Percentiles rank a stretch among this genome's conserved stretches.
phyloP scores from a whole-genome alignment of 495 filamentous ascomycete genomes.

The Aspergillus asperescens region DNA sequence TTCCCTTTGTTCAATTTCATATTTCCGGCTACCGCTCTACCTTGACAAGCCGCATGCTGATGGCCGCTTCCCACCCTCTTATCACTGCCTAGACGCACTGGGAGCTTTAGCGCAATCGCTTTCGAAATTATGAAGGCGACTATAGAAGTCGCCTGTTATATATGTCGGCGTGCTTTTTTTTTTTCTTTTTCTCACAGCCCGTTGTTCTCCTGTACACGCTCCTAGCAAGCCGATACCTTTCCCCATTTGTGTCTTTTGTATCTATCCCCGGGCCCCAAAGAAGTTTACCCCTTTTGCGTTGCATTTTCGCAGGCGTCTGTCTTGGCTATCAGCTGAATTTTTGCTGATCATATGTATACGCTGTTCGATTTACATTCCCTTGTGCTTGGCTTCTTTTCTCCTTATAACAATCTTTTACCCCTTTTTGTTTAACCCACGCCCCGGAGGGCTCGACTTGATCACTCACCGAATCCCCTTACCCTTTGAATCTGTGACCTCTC shows the following conservation, averaged over 20 bases:
- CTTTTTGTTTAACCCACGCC: conserved; percentile 15
- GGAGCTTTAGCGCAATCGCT: neutral
- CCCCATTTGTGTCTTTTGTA: conserved; percentile 27
- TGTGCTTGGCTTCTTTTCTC: conserved; percentile 22
- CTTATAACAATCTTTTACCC: conserved; percentile 23
- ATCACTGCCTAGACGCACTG: conserved; percentile 6
- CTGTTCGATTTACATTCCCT: conserved; percentile 28
- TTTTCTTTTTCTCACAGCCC: conserved; percentile 10
- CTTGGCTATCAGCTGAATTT: conserved; percentile 38
- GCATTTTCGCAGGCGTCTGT: conserved; percentile 48
- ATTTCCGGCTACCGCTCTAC: neutral
- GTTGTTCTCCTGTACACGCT: conserved; percentile 26
- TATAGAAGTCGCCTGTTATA: conserved; percentile 1
- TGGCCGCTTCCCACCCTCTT: neutral
- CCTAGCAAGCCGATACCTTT: conserved; percentile 38
- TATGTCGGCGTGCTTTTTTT: conserved; percentile 11
- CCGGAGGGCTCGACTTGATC: conserved; percentile 20
- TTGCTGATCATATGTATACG: conserved; percentile 36
- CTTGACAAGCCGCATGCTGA: neutral
- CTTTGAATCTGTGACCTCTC: conserved; percentile 12
- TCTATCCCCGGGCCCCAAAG: conserved; percentile 18
- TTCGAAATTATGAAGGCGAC: neutral
- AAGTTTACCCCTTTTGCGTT: conserved; percentile 29
- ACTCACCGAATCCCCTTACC: conserved; percentile 12
- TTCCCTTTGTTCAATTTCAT: conserved; percentile 7